A percentile compares a stretch with the other conserved stretches of the same genome.
These are phyloP conservation scores for Aureobasidium sp. DNA, from an alignment of 2,329 filamentous ascomycete genomes.

Conservation along the genomic window DNA sequence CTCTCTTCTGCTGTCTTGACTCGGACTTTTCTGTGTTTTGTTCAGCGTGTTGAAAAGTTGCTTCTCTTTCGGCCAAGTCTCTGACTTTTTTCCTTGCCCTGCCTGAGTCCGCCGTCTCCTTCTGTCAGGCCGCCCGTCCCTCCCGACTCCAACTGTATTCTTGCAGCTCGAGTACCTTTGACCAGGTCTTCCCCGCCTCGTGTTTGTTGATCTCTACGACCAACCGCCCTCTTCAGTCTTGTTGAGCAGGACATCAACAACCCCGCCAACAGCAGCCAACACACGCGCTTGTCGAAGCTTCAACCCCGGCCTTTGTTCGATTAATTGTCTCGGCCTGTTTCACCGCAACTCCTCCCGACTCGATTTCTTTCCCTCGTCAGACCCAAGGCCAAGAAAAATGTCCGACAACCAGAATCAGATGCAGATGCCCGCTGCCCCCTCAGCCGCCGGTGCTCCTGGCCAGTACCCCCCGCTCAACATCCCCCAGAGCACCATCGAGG, in stretches of 20 bases:
- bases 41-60: neutral
- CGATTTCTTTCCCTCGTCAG: neutral
- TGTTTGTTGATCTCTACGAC: neutral
- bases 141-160: neutral
- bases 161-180: neutral
- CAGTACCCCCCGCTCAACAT: slow-evolving; percentile 78
- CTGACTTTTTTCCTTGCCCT: slow-evolving; percentile 22
- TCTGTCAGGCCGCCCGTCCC: slow-evolving; percentile 21
- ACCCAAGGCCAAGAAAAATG: slow-evolving; percentile 47
- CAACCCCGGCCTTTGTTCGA: slow-evolving; percentile 12
- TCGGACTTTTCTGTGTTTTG: neutral
- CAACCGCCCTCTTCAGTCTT: neutral
- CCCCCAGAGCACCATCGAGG: slow-evolving; percentile 90
- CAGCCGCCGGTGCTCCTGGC: slow-evolving; percentile 64
- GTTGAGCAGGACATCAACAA: neutral
- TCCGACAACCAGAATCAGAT: slow-evolving; percentile 62
- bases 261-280: neutral
- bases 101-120: slow-evolving; percentile 26
- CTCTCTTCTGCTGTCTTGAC: neutral
- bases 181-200: neutral
- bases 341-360: neutral
- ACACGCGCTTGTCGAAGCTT: slow-evolving; percentile 4
- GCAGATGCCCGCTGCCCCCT: slow-evolving; percentile 63
- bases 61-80: slow-evolving; percentile 11
- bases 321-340: slow-evolving; percentile 10